Evolutionary conservation across 176 grass and related monocot species (phyloP), one percentile per base, ranked within the genome.

Genomic region (Ampelocalamus luodianensis): DNA sequence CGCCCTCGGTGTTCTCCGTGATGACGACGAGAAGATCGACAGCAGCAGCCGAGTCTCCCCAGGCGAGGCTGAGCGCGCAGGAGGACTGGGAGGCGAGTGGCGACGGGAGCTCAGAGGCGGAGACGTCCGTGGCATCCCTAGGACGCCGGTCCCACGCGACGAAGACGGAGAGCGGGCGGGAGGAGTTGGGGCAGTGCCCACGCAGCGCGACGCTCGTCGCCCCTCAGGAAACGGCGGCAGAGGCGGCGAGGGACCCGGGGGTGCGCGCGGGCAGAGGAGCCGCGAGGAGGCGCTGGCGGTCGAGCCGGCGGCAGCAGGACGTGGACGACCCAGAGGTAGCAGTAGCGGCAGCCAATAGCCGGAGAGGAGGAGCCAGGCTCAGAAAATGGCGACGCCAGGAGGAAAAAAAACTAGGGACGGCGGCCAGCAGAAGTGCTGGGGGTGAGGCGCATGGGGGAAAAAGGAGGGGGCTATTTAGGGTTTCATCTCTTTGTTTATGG

Each of bases 1-100:
- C 95, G 11, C 95, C 95, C 74, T 97, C 95, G 39, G 95, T 97
- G 82, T 97, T 97, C 89, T 97, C 95, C 79, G 90, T 94, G 88
- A 97, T 97, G 74, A 97, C 94, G 50, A 97, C 94, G 81, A 97
- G 36, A 37, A 37, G 36, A 37, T 37, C 36, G 1, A 2, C 36
- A 37, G 36, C 4, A 37, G 36, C 4, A 4, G 36, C 36, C 36
- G 36, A 4, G 36, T 37, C 36, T 37, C 36, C 36, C 36, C 36
- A 37, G 36, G 36, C 36, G 4, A 37, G 36, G 36, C 36, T 4
- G 36, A 37, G 36, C 36, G 36, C 4, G 36, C 36, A 37, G 36
- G 36, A 37, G 36, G 36, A 37, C 36, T 37, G 36, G 36, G 36
- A 37, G 38, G 80, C 88, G 22, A 63, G 77, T 1, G 29, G 54